Percentiles rank a stretch among this genome's conserved stretches.
Conservation (phyloP, 345 rosid genomes). For the Mercurialis annua region DNA sequence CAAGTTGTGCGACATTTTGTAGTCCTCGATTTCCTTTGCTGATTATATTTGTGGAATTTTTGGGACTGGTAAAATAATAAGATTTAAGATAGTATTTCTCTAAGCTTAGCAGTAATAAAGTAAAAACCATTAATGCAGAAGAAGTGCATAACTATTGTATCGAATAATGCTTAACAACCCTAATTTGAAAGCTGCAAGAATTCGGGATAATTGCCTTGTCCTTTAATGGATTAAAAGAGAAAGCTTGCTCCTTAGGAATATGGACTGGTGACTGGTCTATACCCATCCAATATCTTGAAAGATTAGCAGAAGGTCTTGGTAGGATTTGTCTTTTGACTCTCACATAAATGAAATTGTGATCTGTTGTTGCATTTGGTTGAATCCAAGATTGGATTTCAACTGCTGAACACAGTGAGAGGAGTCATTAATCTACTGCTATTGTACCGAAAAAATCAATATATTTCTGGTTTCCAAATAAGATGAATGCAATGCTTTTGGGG, state of each 20-base stretch:
- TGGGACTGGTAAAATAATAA: neutral
- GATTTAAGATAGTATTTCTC: neutral
- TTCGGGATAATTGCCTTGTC: neutral
- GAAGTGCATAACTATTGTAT: neutral
- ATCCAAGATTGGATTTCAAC: neutral
- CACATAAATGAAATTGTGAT: neutral
- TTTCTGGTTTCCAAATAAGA: no score
- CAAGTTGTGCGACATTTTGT: neutral
- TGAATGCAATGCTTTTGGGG: no score
- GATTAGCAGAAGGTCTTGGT: neutral
- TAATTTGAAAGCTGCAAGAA: neutral
- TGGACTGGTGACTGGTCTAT: neutral
- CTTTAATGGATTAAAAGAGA: neutral
- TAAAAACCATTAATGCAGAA: neutral
- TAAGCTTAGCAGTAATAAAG: neutral
- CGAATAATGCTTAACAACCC: neutral
- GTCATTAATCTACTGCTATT: neutral
- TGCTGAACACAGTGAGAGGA: neutral
- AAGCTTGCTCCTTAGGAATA: neutral
- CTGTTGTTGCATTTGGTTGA: neutral
- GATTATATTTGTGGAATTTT: neutral
- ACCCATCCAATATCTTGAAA: neutral
- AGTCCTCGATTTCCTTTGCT: neutral
- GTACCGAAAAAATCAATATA: no score
- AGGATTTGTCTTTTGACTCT: neutral